Percentiles rank a stretch among this genome's conserved stretches.
phyloP scores from a whole-genome alignment of 1,284 basidiomycete genomes.

The Heterobasidion occidentale region DNA sequence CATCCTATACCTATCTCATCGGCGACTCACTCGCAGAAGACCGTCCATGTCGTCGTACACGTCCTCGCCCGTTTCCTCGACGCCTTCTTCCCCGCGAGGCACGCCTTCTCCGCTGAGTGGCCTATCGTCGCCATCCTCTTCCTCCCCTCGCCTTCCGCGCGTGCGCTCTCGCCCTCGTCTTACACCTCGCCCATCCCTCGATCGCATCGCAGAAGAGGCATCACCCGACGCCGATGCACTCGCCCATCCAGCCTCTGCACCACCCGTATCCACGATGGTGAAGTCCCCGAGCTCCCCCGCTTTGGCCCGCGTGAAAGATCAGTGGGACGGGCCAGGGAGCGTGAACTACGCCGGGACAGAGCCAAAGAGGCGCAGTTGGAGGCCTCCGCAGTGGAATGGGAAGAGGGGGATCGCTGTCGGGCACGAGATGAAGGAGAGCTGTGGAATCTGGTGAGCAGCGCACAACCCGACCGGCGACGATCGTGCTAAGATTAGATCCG shows the following conservation, averaged over 20 bases:
- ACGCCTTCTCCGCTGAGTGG: background rate
- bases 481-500: background rate
- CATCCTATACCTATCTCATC: background rate
- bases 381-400: slow-evolving; percentile 8
- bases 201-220: slow-evolving; percentile 10
- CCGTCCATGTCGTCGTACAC: background rate
- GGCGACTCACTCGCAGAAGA: background rate
- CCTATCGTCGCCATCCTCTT: background rate
- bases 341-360: background rate
- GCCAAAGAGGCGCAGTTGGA: background rate
- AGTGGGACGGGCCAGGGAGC: background rate
- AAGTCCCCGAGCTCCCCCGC: background rate
- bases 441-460: slow-evolving; percentile 12
- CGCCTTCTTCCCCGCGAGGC: background rate
- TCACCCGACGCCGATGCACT: background rate
- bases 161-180: slow-evolving; percentile 7
- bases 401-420: slow-evolving; percentile 9
- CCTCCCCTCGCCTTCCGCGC: slow-evolving; percentile 6
- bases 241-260: background rate
- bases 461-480: background rate
- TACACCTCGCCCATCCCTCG: slow-evolving; percentile 8
- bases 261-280: background rate
- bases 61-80: background rate
- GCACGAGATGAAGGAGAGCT: slow-evolving; percentile 10
- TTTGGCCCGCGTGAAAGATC: background rate